Percentiles rank a stretch among this genome's conserved stretches.
These are phyloP conservation scores for Coemansia sp. DNA, from an alignment of 192 early-diverging fungal species.

Conservation along the genomic window DNA sequence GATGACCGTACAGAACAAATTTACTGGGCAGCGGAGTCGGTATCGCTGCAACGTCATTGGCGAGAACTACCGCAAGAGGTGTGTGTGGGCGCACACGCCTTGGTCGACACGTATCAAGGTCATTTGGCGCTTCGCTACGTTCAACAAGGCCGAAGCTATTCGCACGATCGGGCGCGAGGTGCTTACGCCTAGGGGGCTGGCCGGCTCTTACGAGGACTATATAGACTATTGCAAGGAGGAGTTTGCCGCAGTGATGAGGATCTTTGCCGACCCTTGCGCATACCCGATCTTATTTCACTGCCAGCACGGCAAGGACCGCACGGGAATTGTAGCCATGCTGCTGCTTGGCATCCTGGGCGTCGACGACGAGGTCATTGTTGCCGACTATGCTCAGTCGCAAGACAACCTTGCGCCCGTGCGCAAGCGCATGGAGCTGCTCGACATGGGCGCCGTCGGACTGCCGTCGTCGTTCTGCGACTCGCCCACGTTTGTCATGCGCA, in stretches of 20 bases:
- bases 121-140: constrained; percentile 52
- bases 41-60: constrained; percentile 57
- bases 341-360: constrained; percentile 59
- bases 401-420: constrained; percentile 48
- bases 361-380: constrained; percentile 58
- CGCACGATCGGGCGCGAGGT: constrained; percentile 55
- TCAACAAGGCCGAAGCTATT: constrained; percentile 55
- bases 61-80: constrained; percentile 54
- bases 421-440: constrained; percentile 50
- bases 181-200: constrained; percentile 52
- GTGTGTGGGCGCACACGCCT: constrained; percentile 53
- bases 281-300: constrained; percentile 71
- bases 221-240: constrained; percentile 56
- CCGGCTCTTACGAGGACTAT: constrained; percentile 57
- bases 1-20: constrained; percentile 27
- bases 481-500: constrained; percentile 52
- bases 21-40: constrained; percentile 41
- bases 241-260: constrained; percentile 55
- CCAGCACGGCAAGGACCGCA: constrained; percentile 71
- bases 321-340: constrained; percentile 63
- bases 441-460: constrained; percentile 60
- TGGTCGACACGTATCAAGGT: constrained; percentile 53
- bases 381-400: constrained; percentile 61
- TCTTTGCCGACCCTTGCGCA: constrained; percentile 58
- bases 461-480: constrained; percentile 58